These are phyloP conservation scores for Torulaspora pretoriensis DNA, from an alignment of 1,139 yeast species.

Conservation along the genomic window DNA sequence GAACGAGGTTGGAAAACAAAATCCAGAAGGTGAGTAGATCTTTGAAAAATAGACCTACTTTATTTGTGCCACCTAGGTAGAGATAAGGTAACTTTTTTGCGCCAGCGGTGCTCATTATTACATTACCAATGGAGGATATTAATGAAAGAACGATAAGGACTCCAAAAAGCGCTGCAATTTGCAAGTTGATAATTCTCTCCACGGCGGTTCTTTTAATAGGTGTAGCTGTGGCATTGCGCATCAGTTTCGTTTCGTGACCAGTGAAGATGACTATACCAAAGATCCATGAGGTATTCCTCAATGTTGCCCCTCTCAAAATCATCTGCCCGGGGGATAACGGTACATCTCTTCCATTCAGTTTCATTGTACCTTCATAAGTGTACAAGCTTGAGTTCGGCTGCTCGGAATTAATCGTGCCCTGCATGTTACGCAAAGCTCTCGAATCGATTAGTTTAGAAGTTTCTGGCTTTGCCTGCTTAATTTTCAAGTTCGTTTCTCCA, in stretches of 20 bases:
- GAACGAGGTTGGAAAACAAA: slow-evolving; percentile 89
- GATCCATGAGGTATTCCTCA: slow-evolving; percentile 93
- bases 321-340: slow-evolving; percentile 89
- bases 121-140: slow-evolving; percentile 84
- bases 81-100: slow-evolving; percentile 56
- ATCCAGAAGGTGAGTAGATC: slow-evolving; percentile 95
- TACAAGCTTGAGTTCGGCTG: slow-evolving; percentile 92
- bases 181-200: slow-evolving; percentile 89
- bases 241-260: slow-evolving; percentile 95
- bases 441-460: slow-evolving; percentile 74
- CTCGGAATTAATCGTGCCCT: slow-evolving; percentile 69
- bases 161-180: slow-evolving; percentile 80
- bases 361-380: slow-evolving; percentile 89
- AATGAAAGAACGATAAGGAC: slow-evolving; percentile 71
- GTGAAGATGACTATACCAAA: slow-evolving; percentile 92
- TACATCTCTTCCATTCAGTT: slow-evolving; percentile 52
- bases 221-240: slow-evolving; percentile 98
- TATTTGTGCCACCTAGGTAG: slow-evolving; percentile 63
- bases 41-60: slow-evolving; percentile 68
- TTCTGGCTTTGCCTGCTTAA: slow-evolving; percentile 80
- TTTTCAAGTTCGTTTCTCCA: slow-evolving; percentile 95
- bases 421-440: slow-evolving; percentile 49
- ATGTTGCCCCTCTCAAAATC: slow-evolving; percentile 88
- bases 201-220: slow-evolving; percentile 97
- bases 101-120: slow-evolving; percentile 61